Base-by-base conservation (phyloP, 805 yeast genomes). In the Kluyveromyces lactis region DNA sequence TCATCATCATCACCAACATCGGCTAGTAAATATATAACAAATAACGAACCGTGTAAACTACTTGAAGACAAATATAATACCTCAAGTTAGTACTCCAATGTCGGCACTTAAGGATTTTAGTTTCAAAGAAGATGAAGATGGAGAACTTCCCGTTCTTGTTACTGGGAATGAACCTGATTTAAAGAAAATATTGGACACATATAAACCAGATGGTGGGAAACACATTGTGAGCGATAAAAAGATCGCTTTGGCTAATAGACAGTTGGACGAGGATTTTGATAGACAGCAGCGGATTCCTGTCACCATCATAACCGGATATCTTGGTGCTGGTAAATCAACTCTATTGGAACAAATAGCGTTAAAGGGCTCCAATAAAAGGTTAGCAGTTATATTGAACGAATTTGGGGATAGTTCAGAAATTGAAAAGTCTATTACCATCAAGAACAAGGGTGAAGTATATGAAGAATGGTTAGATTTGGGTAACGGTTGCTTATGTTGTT, bases 391-490 rank as follows among this genome's bases (percentile, higher is more conserved):
- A 11, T 64, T 92, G 52, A 90, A 90, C 62, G 96, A 89, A 60
- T 86, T 86, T 67, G 95, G 95, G 11, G 94, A 86, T 58, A 79
- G 96, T 0, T 73, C 86, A 15, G 94, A 80, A 36, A 87, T 92
- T 45, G 98, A 92, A 58, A 83, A 84, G 56, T 74, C 94, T 1
- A 70, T 92, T 41, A 82, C 94, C 0, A 79, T 90, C 8, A 66
- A 70, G 40, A 51, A 55, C 19, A 59, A 59, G 2, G 74, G 71
- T 24, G 64, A 69, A 3, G 65, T 77, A 2, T 81, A 84, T 38
- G 85, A 87, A 51, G 97, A 92, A 54, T 92, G 98, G 98, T 68
- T 92, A 2, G 98, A 92, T 57, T 66, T 92, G 26, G 97, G 96
- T 1, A 92, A 92, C 55, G 98, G 98, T 1, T 92, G 98, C 60